Evolutionary conservation across 306 rosid genomes (phyloP).

Genomic region (Cicer arietinum): DNA sequence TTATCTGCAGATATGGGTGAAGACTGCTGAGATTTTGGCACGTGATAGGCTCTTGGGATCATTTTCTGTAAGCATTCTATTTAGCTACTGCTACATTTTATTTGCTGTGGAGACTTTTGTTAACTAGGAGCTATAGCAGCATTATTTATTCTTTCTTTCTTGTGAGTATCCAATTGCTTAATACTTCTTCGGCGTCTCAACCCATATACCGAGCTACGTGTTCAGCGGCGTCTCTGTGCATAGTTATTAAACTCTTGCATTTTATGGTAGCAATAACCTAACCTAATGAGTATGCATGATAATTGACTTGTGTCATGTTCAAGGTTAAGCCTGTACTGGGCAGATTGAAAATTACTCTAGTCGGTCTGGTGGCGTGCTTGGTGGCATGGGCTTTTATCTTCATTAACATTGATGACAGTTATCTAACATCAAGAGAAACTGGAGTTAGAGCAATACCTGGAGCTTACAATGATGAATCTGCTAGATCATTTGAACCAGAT

Average conservation of each 20-base stretch:
- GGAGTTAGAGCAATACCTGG: constrained; percentile 74
- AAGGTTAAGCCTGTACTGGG: constrained; percentile 91
- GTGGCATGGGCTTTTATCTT: constrained; percentile 60
- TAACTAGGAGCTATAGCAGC: constrained; percentile 7
- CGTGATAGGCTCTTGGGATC: constrained; percentile 97
- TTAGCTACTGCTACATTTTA: not conserved
- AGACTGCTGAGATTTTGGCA: constrained; percentile 85
- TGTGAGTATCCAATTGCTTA: not conserved
- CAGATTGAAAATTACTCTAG: constrained; percentile 78
- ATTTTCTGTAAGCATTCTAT: constrained; percentile 70
- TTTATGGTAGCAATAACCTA: no score
- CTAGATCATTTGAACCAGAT: constrained; percentile 91
- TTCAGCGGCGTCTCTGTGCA: no score
- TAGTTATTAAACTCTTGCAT: no score
- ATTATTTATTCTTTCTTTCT: not conserved
- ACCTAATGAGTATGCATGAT: no score
- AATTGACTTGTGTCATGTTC: constrained; percentile 20
- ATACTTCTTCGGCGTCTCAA: no score
- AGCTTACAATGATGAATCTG: constrained; percentile 85
- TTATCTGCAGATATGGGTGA: constrained; percentile 84
- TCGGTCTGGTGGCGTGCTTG: constrained; percentile 64
- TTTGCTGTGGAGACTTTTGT: constrained; percentile 19
- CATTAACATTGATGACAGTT: constrained; percentile 57
- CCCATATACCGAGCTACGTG: no score
- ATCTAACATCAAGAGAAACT: constrained; percentile 49